Conservation (phyloP, 2,329 filamentous ascomycete species). For the Microdochium trichocladiopsis region DNA sequence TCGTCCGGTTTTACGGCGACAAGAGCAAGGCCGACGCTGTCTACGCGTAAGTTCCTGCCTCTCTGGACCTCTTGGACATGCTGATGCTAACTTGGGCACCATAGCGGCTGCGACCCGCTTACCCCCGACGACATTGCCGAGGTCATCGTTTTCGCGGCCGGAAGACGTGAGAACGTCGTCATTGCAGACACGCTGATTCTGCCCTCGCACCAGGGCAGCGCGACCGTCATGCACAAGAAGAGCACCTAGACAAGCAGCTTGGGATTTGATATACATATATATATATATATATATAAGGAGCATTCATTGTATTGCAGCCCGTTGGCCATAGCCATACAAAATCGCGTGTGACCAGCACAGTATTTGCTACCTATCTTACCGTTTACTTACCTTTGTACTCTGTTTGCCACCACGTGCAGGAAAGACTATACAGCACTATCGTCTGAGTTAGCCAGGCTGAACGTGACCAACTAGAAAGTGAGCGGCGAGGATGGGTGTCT, state of each 20-base stretch:
- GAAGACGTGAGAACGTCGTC: conserved; percentile 73
- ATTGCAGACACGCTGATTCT: conserved; percentile 70
- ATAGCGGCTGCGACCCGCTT: conserved; percentile 48
- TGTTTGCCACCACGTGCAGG: too few relatives aligned
- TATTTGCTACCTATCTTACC: too few relatives aligned
- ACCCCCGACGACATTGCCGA: conserved; percentile 76
- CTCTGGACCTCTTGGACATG: not conserved
- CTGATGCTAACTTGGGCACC: conserved; percentile 9
- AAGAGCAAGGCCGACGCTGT: conserved; percentile 73
- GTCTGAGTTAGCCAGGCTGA: not conserved
- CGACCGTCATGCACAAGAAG: conserved; percentile 18
- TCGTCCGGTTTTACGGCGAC: conserved; percentile 70
- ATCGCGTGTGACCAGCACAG: not conserved
- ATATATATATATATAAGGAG: conserved; percentile 2
- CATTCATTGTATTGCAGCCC: not conserved
- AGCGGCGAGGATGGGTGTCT: conserved; percentile 7
- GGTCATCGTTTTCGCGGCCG: conserved; percentile 69
- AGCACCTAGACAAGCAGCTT: conserved; percentile 7
- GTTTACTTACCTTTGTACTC: too few relatives aligned
- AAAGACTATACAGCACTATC: not conserved
- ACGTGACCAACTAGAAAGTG: conserved; percentile 1
- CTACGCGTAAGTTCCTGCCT: conserved; percentile 38
- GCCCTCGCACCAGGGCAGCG: conserved; percentile 62
- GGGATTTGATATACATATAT: not conserved
- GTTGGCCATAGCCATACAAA: not conserved